Evolutionary conservation across 2,329 filamentous ascomycete species (phyloP), one percentile per base, ranked within the genome.

Genomic region (Emergomyces africanus): DNA sequence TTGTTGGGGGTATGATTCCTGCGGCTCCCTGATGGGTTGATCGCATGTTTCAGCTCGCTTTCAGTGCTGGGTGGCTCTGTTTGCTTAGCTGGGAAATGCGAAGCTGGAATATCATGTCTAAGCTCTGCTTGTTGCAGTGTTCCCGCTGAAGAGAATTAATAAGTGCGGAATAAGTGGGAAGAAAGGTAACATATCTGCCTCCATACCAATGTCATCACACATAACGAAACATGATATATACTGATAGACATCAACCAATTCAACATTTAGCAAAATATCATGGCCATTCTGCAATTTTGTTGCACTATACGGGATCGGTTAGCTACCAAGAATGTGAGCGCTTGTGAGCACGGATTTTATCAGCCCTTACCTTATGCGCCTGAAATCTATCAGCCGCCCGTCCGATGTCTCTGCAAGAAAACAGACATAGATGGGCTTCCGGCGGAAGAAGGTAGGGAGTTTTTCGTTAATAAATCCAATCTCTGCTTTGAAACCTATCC

Each of bases 191-290:
- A 50, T 54, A 10, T 18, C 18, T 5, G n/a, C 28, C 5, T 3
- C 61, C 73, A 62, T 70, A 82, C 81, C 89, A 66, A 97, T 87
- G 49, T 90, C 86, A 72, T 96, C 92, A 64, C 91, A 97, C 70
- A 89, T 88, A 54, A 91, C 78, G 67, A 85, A 83, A 61, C 84
- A 89, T 28, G 79, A 79, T 39, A 94, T 81, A 2, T 78, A 74
- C 59, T 86, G 81, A 20, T 81, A 79, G 0, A 76, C 69, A 4
- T 74, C 74, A 1, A 71, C 79, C 23, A 90, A 69, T 0, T 81
- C 74, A 0, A 84, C 81, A 23, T 73, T 81, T 62, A 87, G 86
- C 0, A 77, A 71, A 1, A 90, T 68, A 10, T 84, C 80, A 28
- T 86, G 81, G 0, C 79, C 80, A 5, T 77, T 78, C n/a, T 80